Conservation (phyloP, 1,139 yeast species). For the Taphrina flavorubra region DNA sequence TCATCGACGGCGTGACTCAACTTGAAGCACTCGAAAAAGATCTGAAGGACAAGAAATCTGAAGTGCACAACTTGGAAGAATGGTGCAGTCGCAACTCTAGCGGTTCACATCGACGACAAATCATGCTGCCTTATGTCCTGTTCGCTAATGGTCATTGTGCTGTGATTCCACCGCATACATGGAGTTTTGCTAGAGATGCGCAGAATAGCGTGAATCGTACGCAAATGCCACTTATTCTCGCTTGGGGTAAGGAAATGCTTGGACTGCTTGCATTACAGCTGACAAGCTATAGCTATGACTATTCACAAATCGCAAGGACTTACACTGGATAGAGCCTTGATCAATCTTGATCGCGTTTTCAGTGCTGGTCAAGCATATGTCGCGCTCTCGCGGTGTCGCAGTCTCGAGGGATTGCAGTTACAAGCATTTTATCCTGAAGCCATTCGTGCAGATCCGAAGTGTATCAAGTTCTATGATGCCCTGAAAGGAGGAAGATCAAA, state of each 20-base stretch:
- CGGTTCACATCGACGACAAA: constrained; percentile 74
- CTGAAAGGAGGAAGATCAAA: not conserved
- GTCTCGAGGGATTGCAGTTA: constrained; percentile 73
- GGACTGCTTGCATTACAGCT: too few relatives aligned
- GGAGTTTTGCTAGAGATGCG: constrained; percentile 63
- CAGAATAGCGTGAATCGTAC: constrained; percentile 61
- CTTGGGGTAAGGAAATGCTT: constrained; percentile 63
- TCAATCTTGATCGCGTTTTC: constrained; percentile 75
- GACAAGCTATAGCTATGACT: constrained; percentile 60
- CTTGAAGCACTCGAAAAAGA: constrained; percentile 8
- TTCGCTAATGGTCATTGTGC: constrained; percentile 10
- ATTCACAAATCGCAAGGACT: constrained; percentile 98
- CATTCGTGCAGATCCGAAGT: constrained; percentile 36
- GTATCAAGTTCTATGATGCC: constrained; percentile 12
- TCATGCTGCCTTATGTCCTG: constrained; percentile 69
- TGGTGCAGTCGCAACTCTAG: constrained; percentile 64
- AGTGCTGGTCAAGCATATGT: constrained; percentile 93
- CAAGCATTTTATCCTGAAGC: constrained; percentile 60
- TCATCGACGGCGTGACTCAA: constrained; percentile 56
- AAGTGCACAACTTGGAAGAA: constrained; percentile 48
- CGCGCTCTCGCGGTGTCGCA: constrained; percentile 86
- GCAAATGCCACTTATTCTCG: constrained; percentile 83
- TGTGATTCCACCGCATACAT: constrained; percentile 64
- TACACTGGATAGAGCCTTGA: constrained; percentile 79
- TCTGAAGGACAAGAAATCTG: constrained; percentile 22